Percentiles rank a stretch among this genome's conserved stretches.
phyloP scores from a whole-genome alignment of 2,329 filamentous ascomycete genomes.

The Cadophora sp. region DNA sequence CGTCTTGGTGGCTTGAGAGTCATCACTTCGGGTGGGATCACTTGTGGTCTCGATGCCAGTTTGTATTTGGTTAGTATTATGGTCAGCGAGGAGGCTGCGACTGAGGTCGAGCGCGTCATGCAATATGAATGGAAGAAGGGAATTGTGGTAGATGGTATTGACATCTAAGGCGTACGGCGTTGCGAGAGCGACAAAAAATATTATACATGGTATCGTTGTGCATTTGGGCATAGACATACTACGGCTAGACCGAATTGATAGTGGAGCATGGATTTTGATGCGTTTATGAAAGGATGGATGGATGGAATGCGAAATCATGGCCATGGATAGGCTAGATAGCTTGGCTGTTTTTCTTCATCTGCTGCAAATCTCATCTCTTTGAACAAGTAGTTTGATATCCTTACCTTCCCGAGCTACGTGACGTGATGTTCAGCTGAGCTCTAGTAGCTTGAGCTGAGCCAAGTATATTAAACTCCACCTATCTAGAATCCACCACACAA shows the following conservation, averaged over 20 bases:
- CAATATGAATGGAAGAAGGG: conserved; percentile 90
- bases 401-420: too few relatives aligned
- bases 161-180: conserved; percentile 63
- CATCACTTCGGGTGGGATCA: conserved; percentile 80
- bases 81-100: conserved; percentile 77
- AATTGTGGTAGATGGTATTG: conserved; percentile 81
- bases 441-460: not conserved
- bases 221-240: conserved; percentile 22
- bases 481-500: too few relatives aligned
- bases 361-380: conserved; percentile 26
- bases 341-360: conserved; percentile 11
- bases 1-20: conserved; percentile 67
- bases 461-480: not conserved
- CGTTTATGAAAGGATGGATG: conserved; percentile 10
- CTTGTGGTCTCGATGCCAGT: conserved; percentile 81
- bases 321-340: conserved; percentile 25
- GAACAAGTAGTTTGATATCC: not conserved
- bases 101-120: conserved; percentile 76
- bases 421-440: not conserved
- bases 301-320: conserved; percentile 8
- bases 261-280: conserved; percentile 15
- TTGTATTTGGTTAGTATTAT: conserved; percentile 86
- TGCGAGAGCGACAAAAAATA: conserved; percentile 4
- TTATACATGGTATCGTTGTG: conserved; percentile 15
- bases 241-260: conserved; percentile 17